Evolutionary conservation across 768 basidiomycete species (phyloP), one percentile per base, ranked within the genome.

Genomic region (Fibroporia radiculosa): DNA sequence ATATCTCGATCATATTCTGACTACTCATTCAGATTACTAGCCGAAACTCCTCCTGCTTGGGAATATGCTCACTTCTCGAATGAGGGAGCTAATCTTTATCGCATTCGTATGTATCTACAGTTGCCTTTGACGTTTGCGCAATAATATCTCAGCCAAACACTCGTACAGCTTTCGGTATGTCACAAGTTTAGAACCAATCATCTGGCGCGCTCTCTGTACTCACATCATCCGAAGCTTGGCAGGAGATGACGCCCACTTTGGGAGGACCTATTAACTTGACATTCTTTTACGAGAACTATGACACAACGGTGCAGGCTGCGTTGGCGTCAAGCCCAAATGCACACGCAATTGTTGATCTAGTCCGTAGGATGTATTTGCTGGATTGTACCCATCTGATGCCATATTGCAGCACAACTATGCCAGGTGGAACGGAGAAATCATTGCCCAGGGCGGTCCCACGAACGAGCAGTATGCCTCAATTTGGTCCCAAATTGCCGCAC

Each of bases 351-450:
- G 56, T 78, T 28, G 76, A 77, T 55, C 49, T 78, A 22, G 71
- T 72, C 52, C 18, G 42, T 44, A 13, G 4, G 35, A 5, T 7
- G 19, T 25, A 20, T 19, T 7, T 25, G 20, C 36, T 38, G 36
- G 25, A 18, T 10, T 3, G 4, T 38, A 18, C 14, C 22, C 18
- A 6, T 6, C 28, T 11, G 27, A 4, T 3, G 16, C 6, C 14
- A 6, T 20, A 19, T 32, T 32, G 24, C 27, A 70, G 66, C 77
- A 78, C 62, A 78, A 79, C 63, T 78, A 78, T 51, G 78, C 74
- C 8, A 67, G 77, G 35, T 77, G 74, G 72, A 75, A 79, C 49
- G 72, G 72, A 7, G 59, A 20, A 12, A 70, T 57, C 65, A 65
- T 66, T 45, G 57, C 52, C 12, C 64, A 71, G 50, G 70, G 68